These are phyloP conservation scores for Xerocomellus chrysenteron DNA, from an alignment of 768 basidiomycete species.

Conservation along the genomic window DNA sequence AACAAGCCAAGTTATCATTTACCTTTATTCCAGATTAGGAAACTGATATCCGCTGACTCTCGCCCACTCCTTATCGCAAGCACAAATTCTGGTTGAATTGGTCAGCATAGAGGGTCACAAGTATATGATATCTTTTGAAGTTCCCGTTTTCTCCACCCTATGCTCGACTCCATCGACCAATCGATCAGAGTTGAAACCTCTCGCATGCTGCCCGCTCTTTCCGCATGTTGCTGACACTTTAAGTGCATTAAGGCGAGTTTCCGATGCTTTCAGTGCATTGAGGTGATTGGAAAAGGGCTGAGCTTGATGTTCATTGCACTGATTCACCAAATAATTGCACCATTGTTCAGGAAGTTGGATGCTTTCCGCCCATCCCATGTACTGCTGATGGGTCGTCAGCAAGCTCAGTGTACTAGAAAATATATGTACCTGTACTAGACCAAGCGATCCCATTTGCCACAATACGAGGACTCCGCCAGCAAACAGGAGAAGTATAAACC, in stretches of 20 bases:
- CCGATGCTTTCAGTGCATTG: too few relatives aligned
- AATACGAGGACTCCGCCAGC: neutral
- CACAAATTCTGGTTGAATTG: too few relatives aligned
- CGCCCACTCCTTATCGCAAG: too few relatives aligned
- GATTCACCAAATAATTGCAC: neutral
- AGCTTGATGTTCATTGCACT: too few relatives aligned
- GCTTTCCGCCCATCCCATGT: neutral
- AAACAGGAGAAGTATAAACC: neutral
- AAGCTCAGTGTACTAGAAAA: neutral
- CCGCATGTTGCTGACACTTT: neutral
- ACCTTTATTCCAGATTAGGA: neutral
- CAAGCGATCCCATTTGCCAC: neutral
- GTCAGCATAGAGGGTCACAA: neutral
- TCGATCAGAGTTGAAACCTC: neutral
- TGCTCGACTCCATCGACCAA: too few relatives aligned
- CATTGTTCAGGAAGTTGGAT: neutral
- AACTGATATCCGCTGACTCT: neutral
- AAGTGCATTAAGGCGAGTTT: neutral
- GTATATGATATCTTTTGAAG: neutral
- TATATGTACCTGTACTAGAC: neutral
- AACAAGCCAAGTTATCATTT: too few relatives aligned
- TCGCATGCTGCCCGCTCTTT: neutral
- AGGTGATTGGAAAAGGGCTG: too few relatives aligned
- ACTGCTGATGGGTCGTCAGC: neutral
- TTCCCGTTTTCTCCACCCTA: neutral